Conservation (phyloP, 495 filamentous ascomycete species). For the Xylaria scruposa region DNA sequence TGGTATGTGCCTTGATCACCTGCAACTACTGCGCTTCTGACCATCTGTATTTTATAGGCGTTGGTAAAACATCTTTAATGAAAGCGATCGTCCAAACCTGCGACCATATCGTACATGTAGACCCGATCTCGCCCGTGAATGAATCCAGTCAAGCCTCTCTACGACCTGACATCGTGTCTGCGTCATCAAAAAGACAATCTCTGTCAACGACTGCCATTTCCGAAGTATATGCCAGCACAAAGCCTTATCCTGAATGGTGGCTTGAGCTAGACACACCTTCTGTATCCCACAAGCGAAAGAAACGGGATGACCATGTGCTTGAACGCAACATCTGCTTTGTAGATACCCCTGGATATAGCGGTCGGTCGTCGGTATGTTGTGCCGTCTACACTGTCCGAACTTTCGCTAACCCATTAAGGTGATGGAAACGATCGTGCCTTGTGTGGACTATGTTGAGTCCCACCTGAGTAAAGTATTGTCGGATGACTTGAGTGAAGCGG, state of each 20-base stretch:
- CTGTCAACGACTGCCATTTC: conserved; percentile 61
- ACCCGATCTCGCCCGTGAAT: conserved; percentile 66
- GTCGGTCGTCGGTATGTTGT: conserved; percentile 61
- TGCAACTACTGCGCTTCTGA: conserved; percentile 11
- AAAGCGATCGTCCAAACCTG: conserved; percentile 94
- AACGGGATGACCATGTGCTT: conserved; percentile 78
- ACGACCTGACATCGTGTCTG: conserved; percentile 14
- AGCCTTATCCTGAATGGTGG: conserved; percentile 94
- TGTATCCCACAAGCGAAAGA: conserved; percentile 75
- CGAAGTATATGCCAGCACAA: conserved; percentile 92
- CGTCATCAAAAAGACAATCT: conserved; percentile 34
- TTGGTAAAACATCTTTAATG: conserved; percentile 90
- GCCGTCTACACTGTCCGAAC: conserved; percentile 5
- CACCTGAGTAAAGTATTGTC: conserved; percentile 71
- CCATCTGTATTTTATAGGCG: conserved; percentile 30
- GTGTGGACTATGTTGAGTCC: conserved; percentile 72
- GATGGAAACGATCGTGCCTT: conserved; percentile 69
- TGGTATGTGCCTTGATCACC: conserved; percentile 57
- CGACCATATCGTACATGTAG: conserved; percentile 95
- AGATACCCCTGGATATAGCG: conserved; percentile 81
- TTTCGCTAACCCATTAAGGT: conserved; percentile 45
- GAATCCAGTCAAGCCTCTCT: not conserved
- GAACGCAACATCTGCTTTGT: conserved; percentile 96
- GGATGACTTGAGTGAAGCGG: conserved; percentile 68
- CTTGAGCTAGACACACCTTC: conserved; percentile 82